Base-by-base conservation (phyloP, 2,329 filamentous ascomycete genomes). In the Penicillium brasilianum region DNA sequence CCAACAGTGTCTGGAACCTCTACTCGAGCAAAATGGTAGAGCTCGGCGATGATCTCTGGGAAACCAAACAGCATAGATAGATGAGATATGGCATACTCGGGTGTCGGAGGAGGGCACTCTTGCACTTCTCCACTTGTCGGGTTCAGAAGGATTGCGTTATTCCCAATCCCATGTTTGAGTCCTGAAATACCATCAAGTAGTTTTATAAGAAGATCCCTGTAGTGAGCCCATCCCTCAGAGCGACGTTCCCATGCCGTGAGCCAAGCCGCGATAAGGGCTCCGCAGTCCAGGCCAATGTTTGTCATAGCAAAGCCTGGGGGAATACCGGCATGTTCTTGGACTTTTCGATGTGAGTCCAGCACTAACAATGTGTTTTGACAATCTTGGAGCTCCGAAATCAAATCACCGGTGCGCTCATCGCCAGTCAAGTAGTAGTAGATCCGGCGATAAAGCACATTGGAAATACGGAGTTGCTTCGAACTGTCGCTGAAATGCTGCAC, bases 401-500 rank as follows among this genome's bases (percentile, higher is more conserved):
- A 22, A 25, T 67, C 65, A 8, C 65, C 65, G 20, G 59, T 64
- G 25, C 63, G 65, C 39, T 67, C 65, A 14, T 67, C 65, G 7
- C 65, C 65, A 1, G 65, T 66, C 10, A 67, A 44, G 22, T 66
- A 67, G 28, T 53, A 67, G 37, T 64, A 67, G 11, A 64, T 60
- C 16, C 61, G 61, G 14, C 65, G 59, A 25, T 67, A 67, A 13
- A 64, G 36, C 11, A 63, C 63, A 36, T 67, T 65, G 10, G 86
- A 85, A 20, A 89, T 86, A 18, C 87, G 84, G 0, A 83, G 84
- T 71, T 89, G 87, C 69, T 89, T 88, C 0, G 83, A 81, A 56
- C 84, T 87, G 66, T 89, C 87, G 16, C 80, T 72, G 75, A 80
- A 89, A 64, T 89, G 87, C 70, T 87, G 85, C 0, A 89, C 83